phyloP scores from a whole-genome alignment of 1,139 yeast genomes.

The Candida dubliniensis region DNA sequence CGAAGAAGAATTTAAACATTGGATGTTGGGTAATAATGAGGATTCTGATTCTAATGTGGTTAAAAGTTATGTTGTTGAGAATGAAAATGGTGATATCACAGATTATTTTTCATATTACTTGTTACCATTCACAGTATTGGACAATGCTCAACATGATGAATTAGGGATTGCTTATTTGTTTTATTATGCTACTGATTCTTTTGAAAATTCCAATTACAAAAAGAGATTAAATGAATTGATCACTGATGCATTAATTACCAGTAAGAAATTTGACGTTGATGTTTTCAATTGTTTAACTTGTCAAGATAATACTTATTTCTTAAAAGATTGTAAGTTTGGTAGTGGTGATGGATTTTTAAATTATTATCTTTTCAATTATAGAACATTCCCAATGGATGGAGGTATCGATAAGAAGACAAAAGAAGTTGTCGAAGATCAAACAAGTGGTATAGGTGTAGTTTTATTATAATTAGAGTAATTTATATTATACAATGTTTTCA shows the following conservation, averaged over 20 bases:
- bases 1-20: slow-evolving; percentile 74
- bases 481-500: too few species aligned
- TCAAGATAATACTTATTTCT: slow-evolving; percentile 83
- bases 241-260: slow-evolving; percentile 73
- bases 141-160: slow-evolving; percentile 62
- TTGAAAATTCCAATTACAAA: slow-evolving; percentile 38
- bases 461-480: slow-evolving; percentile 48
- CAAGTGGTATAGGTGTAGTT: slow-evolving; percentile 89
- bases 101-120: slow-evolving; percentile 90
- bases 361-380: slow-evolving; percentile 89
- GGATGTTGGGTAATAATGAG: slow-evolving; percentile 59
- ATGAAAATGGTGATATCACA: slow-evolving; percentile 64
- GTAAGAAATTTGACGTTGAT: slow-evolving; percentile 70
- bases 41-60: slow-evolving; percentile 49
- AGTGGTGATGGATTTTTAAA: slow-evolving; percentile 91
- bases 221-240: slow-evolving; percentile 62
- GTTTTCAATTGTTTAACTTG: slow-evolving; percentile 91
- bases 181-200: slow-evolving; percentile 79
- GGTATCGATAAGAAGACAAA: slow-evolving; percentile 63
- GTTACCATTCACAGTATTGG: slow-evolving; percentile 81
- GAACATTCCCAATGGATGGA: slow-evolving; percentile 75
- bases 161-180: slow-evolving; percentile 86
- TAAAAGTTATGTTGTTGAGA: slow-evolving; percentile 76
- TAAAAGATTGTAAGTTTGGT: slow-evolving; percentile 84
- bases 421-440: slow-evolving; percentile 48